These are phyloP conservation scores for Arthrobotrys pseudoclavata DNA, from an alignment of 2,329 filamentous ascomycete species.

Conservation along the genomic window DNA sequence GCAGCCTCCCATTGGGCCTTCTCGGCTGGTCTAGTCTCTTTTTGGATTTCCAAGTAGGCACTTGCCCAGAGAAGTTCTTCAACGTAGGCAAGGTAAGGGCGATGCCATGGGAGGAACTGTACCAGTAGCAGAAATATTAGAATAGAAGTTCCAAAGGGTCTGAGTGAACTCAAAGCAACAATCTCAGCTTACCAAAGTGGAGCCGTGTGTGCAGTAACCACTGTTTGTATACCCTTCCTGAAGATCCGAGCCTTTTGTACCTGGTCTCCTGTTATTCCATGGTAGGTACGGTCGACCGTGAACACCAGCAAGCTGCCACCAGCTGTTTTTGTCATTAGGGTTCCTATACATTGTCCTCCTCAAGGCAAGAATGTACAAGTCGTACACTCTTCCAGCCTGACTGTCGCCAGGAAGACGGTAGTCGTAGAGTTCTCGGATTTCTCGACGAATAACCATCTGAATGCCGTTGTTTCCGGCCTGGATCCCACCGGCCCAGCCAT, in stretches of 20 bases:
- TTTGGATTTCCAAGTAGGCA: conserved; percentile 4
- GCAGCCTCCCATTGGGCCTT: conserved; percentile 1
- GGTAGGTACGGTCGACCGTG: conserved; percentile 35
- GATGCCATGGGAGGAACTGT: conserved; percentile 85
- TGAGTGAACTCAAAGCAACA: neutral
- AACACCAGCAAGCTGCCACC: conserved; percentile 41
- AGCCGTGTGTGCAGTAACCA: conserved; percentile 49
- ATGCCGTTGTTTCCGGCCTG: neutral
- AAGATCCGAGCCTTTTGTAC: neutral
- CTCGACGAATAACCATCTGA: conserved; percentile 20
- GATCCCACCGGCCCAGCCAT: neutral
- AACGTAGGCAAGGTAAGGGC: conserved; percentile 78
- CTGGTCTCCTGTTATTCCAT: neutral
- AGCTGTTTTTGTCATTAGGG: conserved; percentile 38
- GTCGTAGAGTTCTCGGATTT: conserved; percentile 29
- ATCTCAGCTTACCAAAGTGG: conserved; percentile 25
- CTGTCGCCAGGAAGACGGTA: neutral
- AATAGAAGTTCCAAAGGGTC: no score
- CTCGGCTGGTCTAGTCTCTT: neutral
- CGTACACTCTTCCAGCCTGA: conserved; percentile 27
- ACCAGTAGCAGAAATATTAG: no score
- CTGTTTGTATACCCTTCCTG: neutral
- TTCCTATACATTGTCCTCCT: conserved; percentile 2
- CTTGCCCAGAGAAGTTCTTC: conserved; percentile 42
- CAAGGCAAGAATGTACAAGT: conserved; percentile 38